Conservation (phyloP, 116 monocot species). For the Iris pallida region DNA sequence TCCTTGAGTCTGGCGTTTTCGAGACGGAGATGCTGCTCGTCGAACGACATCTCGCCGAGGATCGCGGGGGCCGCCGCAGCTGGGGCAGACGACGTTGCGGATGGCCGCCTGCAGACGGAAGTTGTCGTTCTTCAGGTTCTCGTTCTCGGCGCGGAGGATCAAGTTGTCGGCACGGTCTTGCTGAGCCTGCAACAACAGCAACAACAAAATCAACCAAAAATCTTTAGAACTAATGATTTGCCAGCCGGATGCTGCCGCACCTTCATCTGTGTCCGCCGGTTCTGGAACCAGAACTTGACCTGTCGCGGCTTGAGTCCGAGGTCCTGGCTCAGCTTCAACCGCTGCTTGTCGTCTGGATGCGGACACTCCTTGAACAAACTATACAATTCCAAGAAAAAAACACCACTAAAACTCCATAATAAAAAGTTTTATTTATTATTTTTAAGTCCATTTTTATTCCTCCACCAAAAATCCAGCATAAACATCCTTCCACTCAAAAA, state of each 20-base stretch:
- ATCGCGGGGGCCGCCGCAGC: conserved; percentile 82
- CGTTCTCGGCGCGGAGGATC: conserved; percentile 80
- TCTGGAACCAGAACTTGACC: conserved; percentile 99
- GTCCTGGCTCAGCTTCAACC: conserved; percentile 88
- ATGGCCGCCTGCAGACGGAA: conserved; percentile 84
- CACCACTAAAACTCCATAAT: too few species aligned
- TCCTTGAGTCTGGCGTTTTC: conserved; percentile 96
- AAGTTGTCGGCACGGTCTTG: conserved; percentile 92
- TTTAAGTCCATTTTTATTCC: too few species aligned
- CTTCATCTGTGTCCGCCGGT: conserved; percentile 97
- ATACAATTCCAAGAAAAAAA: too few species aligned
- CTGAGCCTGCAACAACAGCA: conserved; percentile 57
- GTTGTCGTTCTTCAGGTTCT: conserved; percentile 85
- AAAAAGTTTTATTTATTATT: too few species aligned
- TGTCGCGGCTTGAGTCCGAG: conserved; percentile 93
- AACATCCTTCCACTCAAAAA: too few species aligned
- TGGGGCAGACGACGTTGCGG: conserved; percentile 75
- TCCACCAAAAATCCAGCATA: too few species aligned
- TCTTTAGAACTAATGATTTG: background rate
- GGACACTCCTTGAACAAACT: conserved; percentile 98
- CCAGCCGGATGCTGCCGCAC: too few species aligned
- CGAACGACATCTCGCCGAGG: conserved; percentile 83
- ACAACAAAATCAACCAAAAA: background rate
- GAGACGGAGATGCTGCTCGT: conserved; percentile 88
- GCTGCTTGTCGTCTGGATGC: conserved; percentile 97